Evolutionary conservation across 768 basidiomycete species (phyloP).

Genomic region (Imleria badia): DNA sequence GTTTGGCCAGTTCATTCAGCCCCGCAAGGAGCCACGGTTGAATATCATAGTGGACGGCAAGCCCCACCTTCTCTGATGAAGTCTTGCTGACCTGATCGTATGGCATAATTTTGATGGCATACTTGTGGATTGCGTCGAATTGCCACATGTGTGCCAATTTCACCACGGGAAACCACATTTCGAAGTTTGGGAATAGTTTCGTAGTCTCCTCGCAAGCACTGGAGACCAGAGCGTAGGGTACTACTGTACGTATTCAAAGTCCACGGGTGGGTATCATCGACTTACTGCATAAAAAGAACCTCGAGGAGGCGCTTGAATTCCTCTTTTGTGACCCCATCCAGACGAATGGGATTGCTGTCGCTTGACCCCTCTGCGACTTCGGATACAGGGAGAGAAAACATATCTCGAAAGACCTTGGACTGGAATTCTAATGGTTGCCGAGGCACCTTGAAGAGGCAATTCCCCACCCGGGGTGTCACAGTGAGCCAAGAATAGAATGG

Average conservation of each 20-base stretch:
- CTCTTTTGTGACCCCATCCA: constrained; percentile 20
- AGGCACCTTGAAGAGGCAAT: constrained; percentile 29
- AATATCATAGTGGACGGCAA: constrained; percentile 34
- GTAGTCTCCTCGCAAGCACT: neutral
- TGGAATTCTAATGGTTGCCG: constrained; percentile 20
- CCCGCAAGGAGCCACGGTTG: constrained; percentile 34
- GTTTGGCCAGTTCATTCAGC: constrained; percentile 19
- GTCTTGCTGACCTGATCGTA: constrained; percentile 4
- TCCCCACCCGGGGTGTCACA: constrained; percentile 23
- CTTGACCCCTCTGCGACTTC: constrained; percentile 17
- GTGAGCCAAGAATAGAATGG: neutral
- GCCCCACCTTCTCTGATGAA: constrained; percentile 28
- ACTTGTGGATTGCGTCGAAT: constrained; percentile 30
- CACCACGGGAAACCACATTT: constrained; percentile 40
- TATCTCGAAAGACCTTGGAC: constrained; percentile 26
- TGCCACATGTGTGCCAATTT: constrained; percentile 41
- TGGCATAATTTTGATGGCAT: constrained; percentile 32
- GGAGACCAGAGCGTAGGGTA: neutral
- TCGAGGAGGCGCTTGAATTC: constrained; percentile 29
- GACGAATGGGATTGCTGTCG: constrained; percentile 24
- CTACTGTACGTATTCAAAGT: neutral
- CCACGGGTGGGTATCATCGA: neutral
- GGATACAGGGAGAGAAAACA: constrained; percentile 23
- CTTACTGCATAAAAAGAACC: constrained; percentile 22
- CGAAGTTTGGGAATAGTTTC: neutral